A percentile compares a stretch with the other conserved stretches of the same genome.
phyloP scores from a whole-genome alignment of 805 yeast genomes.

The Saccharomycopsis fodiens region DNA sequence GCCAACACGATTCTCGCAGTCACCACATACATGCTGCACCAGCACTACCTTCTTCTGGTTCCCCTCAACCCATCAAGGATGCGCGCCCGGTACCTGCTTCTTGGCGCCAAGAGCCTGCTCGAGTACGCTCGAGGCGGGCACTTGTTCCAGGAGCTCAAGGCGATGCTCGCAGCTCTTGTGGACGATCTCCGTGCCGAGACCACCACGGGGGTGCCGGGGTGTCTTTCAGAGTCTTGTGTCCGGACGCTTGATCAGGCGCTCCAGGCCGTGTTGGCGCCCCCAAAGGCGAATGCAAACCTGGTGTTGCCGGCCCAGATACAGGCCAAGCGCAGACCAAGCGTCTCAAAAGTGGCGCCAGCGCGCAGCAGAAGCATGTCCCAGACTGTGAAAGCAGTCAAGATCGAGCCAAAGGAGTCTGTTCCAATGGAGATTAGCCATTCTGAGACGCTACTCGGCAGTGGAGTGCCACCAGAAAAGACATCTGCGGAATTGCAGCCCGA shows the following conservation, averaged over 20 bases:
- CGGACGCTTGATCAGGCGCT: constrained; percentile 51
- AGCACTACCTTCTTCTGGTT: constrained; percentile 43
- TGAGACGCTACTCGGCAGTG: background rate
- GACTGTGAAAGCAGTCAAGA: background rate
- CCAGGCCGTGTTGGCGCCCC: constrained; percentile 50
- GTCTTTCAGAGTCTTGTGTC: constrained; percentile 49
- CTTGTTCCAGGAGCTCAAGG: constrained; percentile 60
- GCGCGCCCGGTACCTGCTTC: constrained; percentile 52
- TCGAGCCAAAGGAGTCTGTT: background rate
- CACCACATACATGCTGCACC: constrained; percentile 34
- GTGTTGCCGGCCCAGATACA: background rate
- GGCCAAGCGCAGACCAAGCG: background rate
- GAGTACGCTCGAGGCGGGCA: constrained; percentile 84
- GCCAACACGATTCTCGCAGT: constrained; percentile 52
- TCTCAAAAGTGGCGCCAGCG: background rate
- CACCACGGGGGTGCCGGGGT: constrained; percentile 49
- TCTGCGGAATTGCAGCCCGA: background rate
- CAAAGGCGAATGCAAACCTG: constrained; percentile 26
- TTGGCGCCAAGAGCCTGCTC: constrained; percentile 68
- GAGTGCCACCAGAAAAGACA: background rate
- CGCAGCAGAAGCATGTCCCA: background rate
- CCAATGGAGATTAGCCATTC: no score
- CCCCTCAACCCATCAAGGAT: constrained; percentile 59
- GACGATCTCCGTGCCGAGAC: constrained; percentile 45
- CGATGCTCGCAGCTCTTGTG: constrained; percentile 43